Evolutionary conservation across 768 basidiomycete genomes (phyloP), one percentile per base, ranked within the genome.

Genomic region (Bullera alba): DNA sequence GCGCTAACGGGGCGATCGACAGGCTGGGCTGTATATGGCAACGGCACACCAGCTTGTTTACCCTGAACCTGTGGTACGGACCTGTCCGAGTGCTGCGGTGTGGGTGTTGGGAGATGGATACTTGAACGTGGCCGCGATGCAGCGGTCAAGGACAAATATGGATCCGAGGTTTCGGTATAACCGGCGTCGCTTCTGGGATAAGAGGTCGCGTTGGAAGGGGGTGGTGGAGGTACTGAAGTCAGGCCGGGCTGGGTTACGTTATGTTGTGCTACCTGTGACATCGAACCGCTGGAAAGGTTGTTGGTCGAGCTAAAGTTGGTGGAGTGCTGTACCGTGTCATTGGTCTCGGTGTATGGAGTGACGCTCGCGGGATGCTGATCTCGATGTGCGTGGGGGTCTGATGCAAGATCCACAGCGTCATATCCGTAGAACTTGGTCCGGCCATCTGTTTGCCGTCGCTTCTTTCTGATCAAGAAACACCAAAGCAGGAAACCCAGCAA

Each of bases 391-490:
- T 29, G 8, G 15, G 53, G 17, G 16, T 44, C 36, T 28, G 22
- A 27, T 10, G 38, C 25, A 36, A 49, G 27, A 21, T 49, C 48
- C 6, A 49, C 30, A 3, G n/a, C 14, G 17, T 36, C 35, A 17
- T 21, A 35, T n/a, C n/a, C n/a, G n/a, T n/a, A n/a, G n/a, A n/a
- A n/a, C n/a, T n/a, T n/a, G 22, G 32, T 17, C 21, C 34, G 14
- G 14, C 45, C 49, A 14, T 48, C 36, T 8, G 28, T 25, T 15
- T 48, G 19, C n/a, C 42, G 34, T 51, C 43, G 56, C 39, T 42
- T 59, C 37, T 50, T 60, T 23, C 57, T 43, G 34, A 51, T 42
- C 22, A 58, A 52, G 29, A 60, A 53, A 48, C 60, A 59, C 51
- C 56, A 61, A 7, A 49, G 29, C 26, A 63, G 26, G 7, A 53